Percentiles rank a stretch among this genome's conserved stretches.
Conservation (phyloP, 768 basidiomycete species). For the Thelephora ganbajun region DNA sequence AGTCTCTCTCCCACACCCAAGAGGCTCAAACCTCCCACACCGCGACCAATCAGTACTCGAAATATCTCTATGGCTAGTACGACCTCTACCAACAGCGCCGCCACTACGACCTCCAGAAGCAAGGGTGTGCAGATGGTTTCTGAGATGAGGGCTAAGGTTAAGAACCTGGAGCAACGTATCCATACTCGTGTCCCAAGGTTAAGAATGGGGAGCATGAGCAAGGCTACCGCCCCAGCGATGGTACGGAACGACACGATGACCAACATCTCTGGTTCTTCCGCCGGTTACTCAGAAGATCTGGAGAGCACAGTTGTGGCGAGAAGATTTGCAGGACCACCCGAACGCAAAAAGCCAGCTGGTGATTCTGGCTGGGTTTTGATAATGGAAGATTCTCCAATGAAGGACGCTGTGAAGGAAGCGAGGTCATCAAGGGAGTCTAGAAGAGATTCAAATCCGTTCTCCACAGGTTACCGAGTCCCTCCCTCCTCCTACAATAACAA, state of each 20-base stretch:
- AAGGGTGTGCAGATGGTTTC: constrained; percentile 88
- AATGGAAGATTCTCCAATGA: constrained; percentile 73
- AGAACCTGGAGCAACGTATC: constrained; percentile 73
- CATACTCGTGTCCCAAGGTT: constrained; percentile 77
- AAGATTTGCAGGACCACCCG: constrained; percentile 18
- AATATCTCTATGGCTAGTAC: constrained; percentile 23
- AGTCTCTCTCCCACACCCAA: constrained; percentile 34
- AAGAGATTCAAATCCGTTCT: constrained; percentile 48
- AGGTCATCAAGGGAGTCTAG: constrained; percentile 13
- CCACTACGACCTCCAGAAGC: constrained; percentile 44
- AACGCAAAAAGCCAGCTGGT: constrained; percentile 23
- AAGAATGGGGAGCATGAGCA: constrained; percentile 67
- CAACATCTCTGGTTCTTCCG: neutral
- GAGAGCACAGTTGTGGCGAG: constrained; percentile 11
- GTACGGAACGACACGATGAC: too few species aligned
- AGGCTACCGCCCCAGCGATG: constrained; percentile 25
- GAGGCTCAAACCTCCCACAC: constrained; percentile 14
- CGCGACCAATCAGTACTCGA: constrained; percentile 24
- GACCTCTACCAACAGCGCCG: constrained; percentile 15
- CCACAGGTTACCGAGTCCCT: constrained; percentile 33
- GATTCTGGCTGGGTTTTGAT: constrained; percentile 83
- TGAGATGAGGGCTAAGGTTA: constrained; percentile 79
- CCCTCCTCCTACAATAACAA: constrained; percentile 32
- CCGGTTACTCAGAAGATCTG: constrained; percentile 7
- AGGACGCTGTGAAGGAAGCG: constrained; percentile 38